These are phyloP conservation scores for Solanum pinnatisectum DNA, from an alignment of 257 asterid genomes.

Conservation along the genomic window DNA sequence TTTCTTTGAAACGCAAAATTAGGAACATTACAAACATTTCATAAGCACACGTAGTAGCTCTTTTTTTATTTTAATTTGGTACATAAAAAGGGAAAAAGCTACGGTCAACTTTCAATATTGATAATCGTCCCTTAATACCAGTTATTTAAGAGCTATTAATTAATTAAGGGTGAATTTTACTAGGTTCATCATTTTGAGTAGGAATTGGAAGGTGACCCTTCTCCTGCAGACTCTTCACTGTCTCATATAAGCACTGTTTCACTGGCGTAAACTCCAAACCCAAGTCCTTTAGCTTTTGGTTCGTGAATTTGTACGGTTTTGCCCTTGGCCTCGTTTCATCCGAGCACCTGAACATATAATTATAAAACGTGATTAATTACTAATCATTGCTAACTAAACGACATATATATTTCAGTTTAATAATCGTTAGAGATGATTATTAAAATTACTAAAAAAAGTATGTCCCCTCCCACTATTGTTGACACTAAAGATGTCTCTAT, in stretches of 20 bases:
- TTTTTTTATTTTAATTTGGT: not conserved
- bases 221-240: slow-evolving; percentile 69
- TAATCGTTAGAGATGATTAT: not conserved
- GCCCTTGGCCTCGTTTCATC: slow-evolving; percentile 56
- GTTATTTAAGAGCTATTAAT: not conserved
- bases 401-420: not conserved
- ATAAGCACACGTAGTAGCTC: not conserved
- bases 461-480: not conserved
- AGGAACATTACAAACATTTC: not conserved
- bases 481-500: not conserved
- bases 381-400: not conserved
- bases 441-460: not conserved
- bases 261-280: slow-evolving; percentile 57
- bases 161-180: slow-evolving; percentile 21
- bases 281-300: slow-evolving; percentile 60
- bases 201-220: slow-evolving; percentile 52
- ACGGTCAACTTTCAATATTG: not conserved
- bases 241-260: slow-evolving; percentile 52
- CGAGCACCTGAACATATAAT: slow-evolving; percentile 39
- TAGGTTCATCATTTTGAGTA: slow-evolving; percentile 28
- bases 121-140: not conserved
- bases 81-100: not conserved
- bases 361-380: not conserved
- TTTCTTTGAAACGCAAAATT: not conserved
- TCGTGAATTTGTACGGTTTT: slow-evolving; percentile 58